Percentiles rank a stretch among this genome's conserved stretches.
Evolutionary conservation across 306 rosid genomes (phyloP).

Genomic region (Biancaea sappan): DNA sequence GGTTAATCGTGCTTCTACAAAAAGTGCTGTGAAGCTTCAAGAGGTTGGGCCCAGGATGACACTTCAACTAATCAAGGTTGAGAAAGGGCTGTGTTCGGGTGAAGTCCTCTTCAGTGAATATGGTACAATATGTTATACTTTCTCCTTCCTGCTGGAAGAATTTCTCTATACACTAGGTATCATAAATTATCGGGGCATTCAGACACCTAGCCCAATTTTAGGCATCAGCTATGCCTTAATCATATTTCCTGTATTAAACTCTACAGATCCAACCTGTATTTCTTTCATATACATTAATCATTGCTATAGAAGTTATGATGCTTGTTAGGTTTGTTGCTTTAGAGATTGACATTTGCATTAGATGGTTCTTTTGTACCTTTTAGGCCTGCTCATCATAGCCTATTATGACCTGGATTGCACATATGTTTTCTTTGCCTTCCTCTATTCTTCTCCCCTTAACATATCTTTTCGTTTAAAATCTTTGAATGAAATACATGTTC

Average conservation of each 20-base stretch:
- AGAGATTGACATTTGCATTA: not conserved
- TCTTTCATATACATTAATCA: not conserved
- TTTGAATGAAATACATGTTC: not conserved
- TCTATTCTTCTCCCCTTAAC: not conserved
- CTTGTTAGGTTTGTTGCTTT: not conserved
- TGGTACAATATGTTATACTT: constrained; percentile 52
- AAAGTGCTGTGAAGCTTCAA: constrained; percentile 98
- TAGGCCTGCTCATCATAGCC: not conserved
- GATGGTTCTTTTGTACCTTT: not conserved
- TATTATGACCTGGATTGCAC: not conserved
- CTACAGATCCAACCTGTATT: not conserved
- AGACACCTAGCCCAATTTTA: not conserved
- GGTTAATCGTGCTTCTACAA: constrained; percentile 75
- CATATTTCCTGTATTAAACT: not conserved
- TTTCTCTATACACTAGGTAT: not conserved
- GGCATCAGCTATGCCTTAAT: not conserved
- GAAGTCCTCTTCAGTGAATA: constrained; percentile 75
- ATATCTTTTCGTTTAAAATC: not conserved
- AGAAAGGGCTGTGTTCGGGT: constrained; percentile 90
- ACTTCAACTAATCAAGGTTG: constrained; percentile 80
- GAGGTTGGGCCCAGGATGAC: constrained; percentile 97
- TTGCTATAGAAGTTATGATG: not conserved
- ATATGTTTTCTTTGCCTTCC: not conserved
- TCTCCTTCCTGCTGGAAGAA: not conserved
- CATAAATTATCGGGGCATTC: not conserved